Base-by-base conservation (phyloP, 2,329 filamentous ascomycete species). In the Arachnomyces sp. region DNA sequence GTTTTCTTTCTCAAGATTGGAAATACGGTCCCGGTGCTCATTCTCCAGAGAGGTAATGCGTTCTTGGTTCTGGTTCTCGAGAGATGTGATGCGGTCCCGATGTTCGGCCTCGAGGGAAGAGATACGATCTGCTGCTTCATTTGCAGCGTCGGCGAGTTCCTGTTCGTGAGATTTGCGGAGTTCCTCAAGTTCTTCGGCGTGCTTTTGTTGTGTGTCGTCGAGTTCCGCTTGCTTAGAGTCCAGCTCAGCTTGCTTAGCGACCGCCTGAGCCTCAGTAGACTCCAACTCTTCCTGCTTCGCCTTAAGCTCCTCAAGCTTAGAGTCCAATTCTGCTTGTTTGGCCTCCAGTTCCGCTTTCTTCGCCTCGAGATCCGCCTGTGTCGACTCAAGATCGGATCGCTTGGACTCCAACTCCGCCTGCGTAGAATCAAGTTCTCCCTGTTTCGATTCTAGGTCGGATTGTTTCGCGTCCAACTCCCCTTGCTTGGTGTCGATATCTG, bases 201-300 rank as follows among this genome's bases (percentile, higher is more conserved):
- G 51, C 21, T 54, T 53, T 36, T 54, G 43, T 36, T 49, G 52
- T 17, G 51, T 50, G 29, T 56, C 54, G 30, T 61, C 56, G 25
- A 64, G 42, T 33, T 65, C 62, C 14, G 54, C 52, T 29, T 58
- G 50, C 33, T 47, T 49, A 16, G 39, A 39, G 14, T 54, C 50
- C n/a, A 58, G 44, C 30, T 55, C 50, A 2, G 28, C 29, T 28
- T 48, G 43, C 17, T 44, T 52, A 13, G 39, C 36, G n/a, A 42
- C 43, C 7, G 47, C 36, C 17, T 45, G 34, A 14, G 40, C 31
- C 11, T 46, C 37, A 3, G 45, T 46, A 25, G 44, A 37, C 8
- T 49, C 44, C 6, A 51, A 40, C 3, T 51, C 44, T n/a, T 34
- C 30, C 28, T 47, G 40, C 9, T 39, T 43, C 12, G 44, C 38